These are phyloP conservation scores for Septoria petroselini DNA, from an alignment of 2,329 filamentous ascomycete genomes.

Conservation along the genomic window DNA sequence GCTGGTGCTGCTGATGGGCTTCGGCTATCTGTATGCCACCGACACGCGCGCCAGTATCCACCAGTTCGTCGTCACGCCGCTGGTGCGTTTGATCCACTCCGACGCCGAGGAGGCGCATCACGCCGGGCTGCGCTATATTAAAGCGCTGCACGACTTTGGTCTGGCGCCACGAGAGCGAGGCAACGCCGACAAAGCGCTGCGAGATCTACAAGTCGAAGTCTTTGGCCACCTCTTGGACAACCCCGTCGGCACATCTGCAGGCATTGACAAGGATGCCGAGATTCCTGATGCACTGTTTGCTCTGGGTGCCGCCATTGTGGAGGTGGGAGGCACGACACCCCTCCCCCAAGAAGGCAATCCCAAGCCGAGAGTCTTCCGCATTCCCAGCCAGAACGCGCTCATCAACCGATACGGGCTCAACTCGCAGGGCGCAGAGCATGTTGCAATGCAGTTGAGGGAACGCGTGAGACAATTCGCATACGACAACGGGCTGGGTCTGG, in stretches of 20 bases:
- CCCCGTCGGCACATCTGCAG: constrained; percentile 91
- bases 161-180: constrained; percentile 80
- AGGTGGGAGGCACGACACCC: constrained; percentile 88
- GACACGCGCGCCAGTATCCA: constrained; percentile 55
- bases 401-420: constrained; percentile 97
- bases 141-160: constrained; percentile 68
- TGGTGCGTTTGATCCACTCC: constrained; percentile 63
- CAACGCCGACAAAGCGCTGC: constrained; percentile 50
- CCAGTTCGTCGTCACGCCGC: constrained; percentile 55
- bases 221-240: constrained; percentile 77
- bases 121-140: constrained; percentile 67
- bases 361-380: constrained; percentile 80
- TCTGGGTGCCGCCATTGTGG: constrained; percentile 80
- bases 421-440: constrained; percentile 80
- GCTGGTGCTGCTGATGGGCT: constrained; percentile 47
- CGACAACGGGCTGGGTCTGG: constrained; percentile 61
- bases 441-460: constrained; percentile 74
- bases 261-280: constrained; percentile 90
- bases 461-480: constrained; percentile 75
- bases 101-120: constrained; percentile 94
- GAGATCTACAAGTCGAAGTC: constrained; percentile 59
- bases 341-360: constrained; percentile 85
- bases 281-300: constrained; percentile 81
- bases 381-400: constrained; percentile 78
- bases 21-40: constrained; percentile 52